Base-by-base conservation (phyloP, 2,329 filamentous ascomycete genomes). In the Pestalotiopsis sp. region DNA sequence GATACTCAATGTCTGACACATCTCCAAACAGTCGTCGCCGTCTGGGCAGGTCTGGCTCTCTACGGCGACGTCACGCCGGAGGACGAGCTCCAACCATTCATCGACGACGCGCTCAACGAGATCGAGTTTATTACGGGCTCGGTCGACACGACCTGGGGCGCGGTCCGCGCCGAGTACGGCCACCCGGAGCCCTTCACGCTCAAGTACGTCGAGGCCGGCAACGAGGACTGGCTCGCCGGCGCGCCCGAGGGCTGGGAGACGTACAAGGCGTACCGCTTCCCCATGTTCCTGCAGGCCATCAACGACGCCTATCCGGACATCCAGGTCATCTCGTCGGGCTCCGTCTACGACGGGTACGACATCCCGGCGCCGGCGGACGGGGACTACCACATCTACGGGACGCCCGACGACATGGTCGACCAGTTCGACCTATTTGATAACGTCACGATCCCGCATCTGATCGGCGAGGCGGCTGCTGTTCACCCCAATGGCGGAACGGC, bases 201-300 rank as follows among this genome's bases (percentile, higher is more conserved):
- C 63, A 81, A 85, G 12, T 90, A 87, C 72, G 87, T 92, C 67
- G 90, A 92, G 78, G 80, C 92, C 58, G 90, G 91, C 69, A 92
- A 92, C 75, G 90, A 92, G 75, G 90, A 92, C 73, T 87, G 87
- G 81, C 84, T 91, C 4, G 84, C 82, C 31, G 83, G 83, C 3
- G 85, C 84, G 4, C 80, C 83, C 2, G 73, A 75, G 0, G 82
- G 85, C 4, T 85, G 82, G 76, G 78, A 82, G 1, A 82, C 85
- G 5, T 86, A 84, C 73, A 82, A 84, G 64, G 83, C 87, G 69
- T 86, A 86, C 72, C 86, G 90, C 4, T 90, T 91, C 75, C 81
- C 83, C 4, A 79, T 84, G 72, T 90, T 92, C 78, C 83, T 90
- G 70, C 77, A 89, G 52, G 89, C 89, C 17, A 89, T 91, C 78